Base-by-base conservation (phyloP, 2,329 filamentous ascomycete species). In the Paracorniculantispora psalliotae region DNA sequence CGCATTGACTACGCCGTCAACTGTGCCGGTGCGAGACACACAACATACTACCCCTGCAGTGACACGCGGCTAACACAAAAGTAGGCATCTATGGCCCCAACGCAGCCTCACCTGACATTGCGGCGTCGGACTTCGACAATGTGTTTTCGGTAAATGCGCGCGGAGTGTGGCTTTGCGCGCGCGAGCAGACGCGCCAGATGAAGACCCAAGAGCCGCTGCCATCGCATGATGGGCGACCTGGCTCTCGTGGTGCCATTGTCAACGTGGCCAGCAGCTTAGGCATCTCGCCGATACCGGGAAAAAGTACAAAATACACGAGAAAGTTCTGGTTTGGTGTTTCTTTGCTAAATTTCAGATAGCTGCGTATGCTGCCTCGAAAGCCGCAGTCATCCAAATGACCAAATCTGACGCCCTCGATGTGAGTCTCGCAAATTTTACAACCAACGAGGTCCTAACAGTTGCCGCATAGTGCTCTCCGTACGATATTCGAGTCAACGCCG, bases 381-480 rank as follows among this genome's bases (percentile, higher is more conserved):
- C 76, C 4, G 78, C 76, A 1, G 72, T 79, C 0, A 73, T 78
- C 8, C 71, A 71, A 39, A 67, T 80, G 68, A 80, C 78, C 3
- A 75, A 72, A 60, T 73, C 72, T 52, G 77, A 79, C 68, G 77
- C 77, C n/a, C 75, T 79, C 41, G 75, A 79, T 63, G 75, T 77
- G 56, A 62, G 71, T 65, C 30, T n/a, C n/a, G n/a, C 12, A 17
- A 3, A 1, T 3, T 49, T 9, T 4, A 19, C n/a, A 35, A 49
- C 8, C 1, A 37, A 17, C 17, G 21, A 13, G 4, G 33, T 37
- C 4, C 7, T 21, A 19, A 12, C n/a, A 37, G 10, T 9, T 13
- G 23, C n/a, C 30, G 7, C 3, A 35, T 28, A 77, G 75, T 79
- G 79, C 62, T 71, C 75, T 3, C 70, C 75, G 37, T 67, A 78